Base-by-base conservation (phyloP, 768 basidiomycete genomes). In the Calocera cornea region DNA sequence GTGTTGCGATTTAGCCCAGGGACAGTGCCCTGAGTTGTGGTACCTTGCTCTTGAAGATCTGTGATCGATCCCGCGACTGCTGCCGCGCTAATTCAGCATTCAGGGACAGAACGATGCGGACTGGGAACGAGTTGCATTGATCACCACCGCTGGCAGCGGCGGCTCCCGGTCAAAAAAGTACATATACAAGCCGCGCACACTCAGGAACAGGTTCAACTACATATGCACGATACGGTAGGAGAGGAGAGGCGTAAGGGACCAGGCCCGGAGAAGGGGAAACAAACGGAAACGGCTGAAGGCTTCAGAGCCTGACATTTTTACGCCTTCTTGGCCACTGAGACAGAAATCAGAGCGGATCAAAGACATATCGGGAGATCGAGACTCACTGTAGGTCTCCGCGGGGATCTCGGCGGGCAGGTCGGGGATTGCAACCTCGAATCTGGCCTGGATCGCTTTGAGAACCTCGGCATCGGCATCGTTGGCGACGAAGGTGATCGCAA, bases 341-440 rank as follows among this genome's bases (percentile, higher is more conserved):
- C 24, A 60, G 11, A 2, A 50, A 16, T 11, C 31, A 29, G 22
- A 7, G 10, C 31, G 5, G 16, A 33, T 27, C 54, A 19, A n/a
- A 29, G 14, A 33, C 54, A 33, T 10, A 33, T 22, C 14, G 54
- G 44, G 8, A 47, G 7, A 47, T 24, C 24, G n/a, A 40, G 31
- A 86, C 91, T 76, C 73, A 95, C 92, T 98, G 83, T 98, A 98
- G 71, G 87, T 94, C 40, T 93, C 88, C 47, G 93, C 89, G 74
- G 97, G 93, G 72, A 97, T 92, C 73, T 89, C 88, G 64, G 93
- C 92, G 22, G 95, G 95, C 66, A 99, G 80, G 74, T 95, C 93
- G 2, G 95, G 88, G 44, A 99, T 93, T 34, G 92, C 94, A 34
- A 99, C 95, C 76, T 97, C 95, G 80, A 99, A 99, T 71, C 97